phyloP scores from a whole-genome alignment of 2,329 filamentous ascomycete species.

The Anisogramma anomala region DNA sequence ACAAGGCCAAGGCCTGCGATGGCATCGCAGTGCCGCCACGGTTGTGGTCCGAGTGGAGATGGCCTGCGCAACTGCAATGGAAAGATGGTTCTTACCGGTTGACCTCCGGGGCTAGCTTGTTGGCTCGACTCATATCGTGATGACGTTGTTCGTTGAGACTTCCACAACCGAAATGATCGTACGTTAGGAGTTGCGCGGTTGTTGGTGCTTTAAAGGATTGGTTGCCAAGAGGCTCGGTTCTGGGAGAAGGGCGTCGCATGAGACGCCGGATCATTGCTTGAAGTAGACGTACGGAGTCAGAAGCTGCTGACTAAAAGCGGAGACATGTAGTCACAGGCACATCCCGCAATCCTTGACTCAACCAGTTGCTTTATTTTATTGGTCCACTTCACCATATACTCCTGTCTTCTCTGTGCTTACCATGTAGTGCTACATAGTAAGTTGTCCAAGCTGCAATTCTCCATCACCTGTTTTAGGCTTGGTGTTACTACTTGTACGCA shows the following conservation, averaged over 20 bases:
- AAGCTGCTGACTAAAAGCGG: not conserved
- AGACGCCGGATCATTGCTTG: too few species aligned
- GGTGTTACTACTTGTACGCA: too few species aligned
- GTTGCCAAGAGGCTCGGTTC: slow-evolving; percentile 11
- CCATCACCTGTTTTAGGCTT: too few species aligned
- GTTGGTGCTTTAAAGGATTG: slow-evolving; percentile 2
- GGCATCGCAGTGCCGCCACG: not conserved
- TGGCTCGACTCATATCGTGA: slow-evolving; percentile 88
- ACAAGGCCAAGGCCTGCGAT: not conserved
- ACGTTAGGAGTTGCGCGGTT: slow-evolving; percentile 2
- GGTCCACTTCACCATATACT: too few species aligned
- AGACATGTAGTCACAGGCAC: too few species aligned
- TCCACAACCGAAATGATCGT: slow-evolving; percentile 11
- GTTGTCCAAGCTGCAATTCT: too few species aligned
- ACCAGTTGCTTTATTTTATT: too few species aligned
- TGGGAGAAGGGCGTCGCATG: slow-evolving; percentile 4
- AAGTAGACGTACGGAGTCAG: not conserved
- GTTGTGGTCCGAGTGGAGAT: slow-evolving; percentile 1
- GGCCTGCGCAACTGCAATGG: slow-evolving; percentile 1
- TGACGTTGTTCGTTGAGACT: slow-evolving; percentile 19
- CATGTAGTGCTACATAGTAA: too few species aligned
- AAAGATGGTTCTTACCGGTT: slow-evolving; percentile 62
- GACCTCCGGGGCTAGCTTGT: slow-evolving; percentile 98
- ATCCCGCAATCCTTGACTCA: too few species aligned
- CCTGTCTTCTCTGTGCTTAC: too few species aligned